Base-by-base conservation (phyloP, 257 asterid genomes). In the Marsdenia floribunda region DNA sequence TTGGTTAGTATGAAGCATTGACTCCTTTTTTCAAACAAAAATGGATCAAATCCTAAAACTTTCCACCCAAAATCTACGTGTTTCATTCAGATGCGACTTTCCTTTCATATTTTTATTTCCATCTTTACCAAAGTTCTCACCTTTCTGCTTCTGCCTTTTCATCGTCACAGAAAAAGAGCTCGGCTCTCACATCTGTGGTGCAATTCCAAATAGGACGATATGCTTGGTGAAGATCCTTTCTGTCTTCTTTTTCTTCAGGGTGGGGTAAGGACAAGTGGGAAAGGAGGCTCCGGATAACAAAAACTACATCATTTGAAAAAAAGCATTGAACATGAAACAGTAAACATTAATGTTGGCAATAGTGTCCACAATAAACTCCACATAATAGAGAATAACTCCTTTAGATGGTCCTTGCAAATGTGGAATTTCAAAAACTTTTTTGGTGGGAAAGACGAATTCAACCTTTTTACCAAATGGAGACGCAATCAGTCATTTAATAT, bases 61-160 rank as follows among this genome's bases (percentile, higher is more conserved):
- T 91, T 91, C 97, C 97, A 90, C 83, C 88, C 76, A 22, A 78
- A 90, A 86, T 77, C 91, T 80, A 88, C 96, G 97, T 85, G 91
- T 83, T 79, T 65, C 66, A 63, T 78, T 60, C 76, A 70, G 85
- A 70, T 80, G 85, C 84, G 80, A 75, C 71, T 81, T 78, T 76
- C 83, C 84, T 84, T 73, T 79, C 73, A 38, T 72, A 71, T 76
- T 80, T 29, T 76, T 86, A 83, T 64, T 47, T 73, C 80, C 14
- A 50, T 76, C 35, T 76, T 76, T 68, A 72, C 80, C 80, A 82
- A 85, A 86, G 90, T 82, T 85, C 76, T 77, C 78, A 75, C 87
- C 82, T 90, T 90, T 75, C 73, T 55, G 57, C 24, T 90, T 75
- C 73, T 55, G 57, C 24, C 81, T 77, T 90, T 83, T 44, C 73